Evolutionary conservation across 306 rosid species (phyloP), one percentile per base, ranked within the genome.

Genomic region (Cicer cuneatum): DNA sequence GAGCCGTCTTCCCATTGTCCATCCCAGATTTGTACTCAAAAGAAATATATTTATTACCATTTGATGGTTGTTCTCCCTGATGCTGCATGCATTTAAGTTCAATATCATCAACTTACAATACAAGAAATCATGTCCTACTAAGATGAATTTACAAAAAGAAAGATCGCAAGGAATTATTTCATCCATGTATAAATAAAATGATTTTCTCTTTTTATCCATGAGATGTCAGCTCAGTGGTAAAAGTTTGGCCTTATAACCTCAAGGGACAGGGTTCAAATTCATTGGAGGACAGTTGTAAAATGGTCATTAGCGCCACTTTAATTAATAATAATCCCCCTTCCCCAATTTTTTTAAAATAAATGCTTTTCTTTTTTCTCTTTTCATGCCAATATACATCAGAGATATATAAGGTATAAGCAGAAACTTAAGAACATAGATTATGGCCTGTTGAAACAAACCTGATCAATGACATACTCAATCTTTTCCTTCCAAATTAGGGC

Each of bases 21-120:
- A 94, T 94, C 66, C 97, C 99, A 66, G 99, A 90, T 85, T 94
- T 94, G 81, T 90, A 94, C 81, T 94, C 99, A 76, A 94, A 94
- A 83, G 96, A 92, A 78, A 92, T 81, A 85, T 88, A 94, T 74
- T 89, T 92, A 87, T 92, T 94, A 53, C 99, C 99, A 74, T 92
- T 94, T 73, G 93, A 58, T 78, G 85, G 81, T 66, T 86, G 98
- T 40, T 93, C 86, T 73, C 99, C 98, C 81, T 94, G 99, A 87
- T 94, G 99, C 99, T 94, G 92, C 88, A 86, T 35, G 78, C 45
- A 75, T 29, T 43, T 43, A 78, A 58, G 68, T 52, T 74, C 70
- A 70, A 72, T 62, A 60, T 8, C 71, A 75, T 54, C 74, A 78
- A 66, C 82, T 54, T 43, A 66, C 38, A 70, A 42, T 39, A 71